Evolutionary conservation across 768 basidiomycete species (phyloP).

Genomic region (Naganishia vaughanmartiniae): DNA sequence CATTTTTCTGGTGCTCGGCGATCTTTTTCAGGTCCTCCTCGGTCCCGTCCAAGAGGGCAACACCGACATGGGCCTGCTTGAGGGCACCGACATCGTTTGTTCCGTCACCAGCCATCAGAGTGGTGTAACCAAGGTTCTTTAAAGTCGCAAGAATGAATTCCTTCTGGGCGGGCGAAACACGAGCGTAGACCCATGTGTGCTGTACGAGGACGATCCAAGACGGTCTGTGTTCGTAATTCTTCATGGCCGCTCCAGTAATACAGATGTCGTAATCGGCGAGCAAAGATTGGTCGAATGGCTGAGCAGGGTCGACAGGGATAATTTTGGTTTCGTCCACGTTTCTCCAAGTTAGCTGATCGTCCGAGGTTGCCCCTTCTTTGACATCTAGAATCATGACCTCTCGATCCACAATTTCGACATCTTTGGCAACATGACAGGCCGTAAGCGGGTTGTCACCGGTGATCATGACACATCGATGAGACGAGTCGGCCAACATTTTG

Average conservation of each 20-base stretch:
- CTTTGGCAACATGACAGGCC: constrained; percentile 88
- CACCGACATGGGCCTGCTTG: constrained; percentile 96
- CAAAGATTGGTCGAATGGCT: constrained; percentile 72
- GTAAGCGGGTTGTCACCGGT: constrained; percentile 98
- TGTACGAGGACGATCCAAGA: constrained; percentile 77
- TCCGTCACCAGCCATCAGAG: constrained; percentile 97
- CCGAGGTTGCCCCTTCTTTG: constrained; percentile 71
- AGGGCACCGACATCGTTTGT: constrained; percentile 98
- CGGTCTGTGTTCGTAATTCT: constrained; percentile 71
- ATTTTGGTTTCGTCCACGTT: constrained; percentile 88
- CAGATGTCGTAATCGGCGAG: constrained; percentile 92
- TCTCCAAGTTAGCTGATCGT: constrained; percentile 80
- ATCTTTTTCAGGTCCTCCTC: constrained; percentile 89
- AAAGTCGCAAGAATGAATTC: constrained; percentile 89
- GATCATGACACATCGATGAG: constrained; percentile 98
- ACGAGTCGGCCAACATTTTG: constrained; percentile 92
- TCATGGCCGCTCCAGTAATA: constrained; percentile 89
- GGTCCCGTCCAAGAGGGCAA: constrained; percentile 86
- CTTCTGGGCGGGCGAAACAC: constrained; percentile 93
- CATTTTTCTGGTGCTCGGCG: constrained; percentile 82
- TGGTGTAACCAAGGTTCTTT: constrained; percentile 82
- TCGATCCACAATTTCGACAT: constrained; percentile 95
- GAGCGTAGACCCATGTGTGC: constrained; percentile 97
- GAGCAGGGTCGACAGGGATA: constrained; percentile 75
- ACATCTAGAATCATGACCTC: constrained; percentile 89